Conservation (phyloP, 345 rosid species). For the Turritis glabra region DNA sequence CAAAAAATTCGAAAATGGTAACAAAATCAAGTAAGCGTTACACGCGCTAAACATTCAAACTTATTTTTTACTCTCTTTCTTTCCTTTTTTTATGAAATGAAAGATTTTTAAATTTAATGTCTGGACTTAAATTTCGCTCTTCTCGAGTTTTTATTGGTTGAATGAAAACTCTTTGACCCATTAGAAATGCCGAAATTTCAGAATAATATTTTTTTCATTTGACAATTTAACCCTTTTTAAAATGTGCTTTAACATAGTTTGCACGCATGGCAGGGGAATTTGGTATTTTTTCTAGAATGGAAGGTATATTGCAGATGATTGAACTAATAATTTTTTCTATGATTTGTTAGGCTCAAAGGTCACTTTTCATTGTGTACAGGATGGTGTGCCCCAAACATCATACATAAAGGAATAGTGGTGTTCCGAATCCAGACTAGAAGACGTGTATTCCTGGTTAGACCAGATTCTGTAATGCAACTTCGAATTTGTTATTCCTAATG, state of each 20-base stretch:
- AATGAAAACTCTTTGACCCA: conserved; percentile 31
- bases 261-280: conserved; percentile 51
- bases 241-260: conserved; percentile 38
- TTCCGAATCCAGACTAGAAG: conserved; percentile 56
- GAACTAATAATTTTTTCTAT: not conserved
- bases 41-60: not conserved
- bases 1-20: not conserved
- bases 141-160: conserved; percentile 19
- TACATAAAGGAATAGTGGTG: conserved; percentile 72
- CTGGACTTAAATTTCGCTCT: conserved; percentile 33
- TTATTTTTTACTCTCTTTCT: not conserved
- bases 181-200: conserved; percentile 34
- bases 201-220: conserved; percentile 7
- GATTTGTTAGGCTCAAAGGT: not conserved
- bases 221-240: conserved; percentile 7
- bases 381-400: conserved; percentile 78
- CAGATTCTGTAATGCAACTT: conserved; percentile 53
- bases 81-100: not conserved
- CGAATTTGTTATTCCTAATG: conserved; percentile 50
- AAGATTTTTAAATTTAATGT: conserved; percentile 10
- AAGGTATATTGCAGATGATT: conserved; percentile 45
- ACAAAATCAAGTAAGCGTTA: conserved; percentile 14
- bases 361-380: conserved; percentile 41
- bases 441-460: conserved; percentile 63
- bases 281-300: conserved; percentile 78